phyloP scores from a whole-genome alignment of 257 asterid species.

The Cordia subcordata region DNA sequence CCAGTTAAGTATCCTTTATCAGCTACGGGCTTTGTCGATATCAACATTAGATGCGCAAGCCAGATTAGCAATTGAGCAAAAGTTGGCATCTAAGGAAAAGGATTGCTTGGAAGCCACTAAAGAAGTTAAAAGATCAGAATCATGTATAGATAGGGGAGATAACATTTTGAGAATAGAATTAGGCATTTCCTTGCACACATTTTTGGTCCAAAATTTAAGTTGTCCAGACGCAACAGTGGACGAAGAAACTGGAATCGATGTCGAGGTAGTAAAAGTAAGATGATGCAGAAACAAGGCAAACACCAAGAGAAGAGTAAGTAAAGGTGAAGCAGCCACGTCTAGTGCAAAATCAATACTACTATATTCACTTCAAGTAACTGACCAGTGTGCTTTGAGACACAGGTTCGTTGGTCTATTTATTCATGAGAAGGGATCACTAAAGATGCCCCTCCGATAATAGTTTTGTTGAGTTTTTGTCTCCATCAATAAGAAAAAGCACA shows the following conservation, averaged over 20 bases:
- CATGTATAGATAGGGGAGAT: constrained; percentile 12
- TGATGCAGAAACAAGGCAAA: background rate
- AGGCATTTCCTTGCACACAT: constrained; percentile 19
- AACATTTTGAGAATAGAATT: constrained; percentile 11
- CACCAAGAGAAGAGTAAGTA: background rate
- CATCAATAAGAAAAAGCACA: too few relatives aligned
- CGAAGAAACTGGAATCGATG: background rate
- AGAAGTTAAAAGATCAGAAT: constrained; percentile 5
- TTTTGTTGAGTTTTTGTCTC: too few relatives aligned
- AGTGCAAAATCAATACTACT: too few relatives aligned
- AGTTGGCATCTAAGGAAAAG: constrained; percentile 1
- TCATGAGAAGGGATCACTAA: too few relatives aligned
- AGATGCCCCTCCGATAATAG: too few relatives aligned
- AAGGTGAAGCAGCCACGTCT: background rate
- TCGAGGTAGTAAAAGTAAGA: background rate
- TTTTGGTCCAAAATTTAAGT: constrained; percentile 13
- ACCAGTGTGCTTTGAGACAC: too few relatives aligned
- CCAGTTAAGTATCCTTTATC: too few relatives aligned
- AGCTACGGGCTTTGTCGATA: too few relatives aligned
- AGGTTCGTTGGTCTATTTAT: too few relatives aligned
- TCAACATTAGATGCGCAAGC: background rate
- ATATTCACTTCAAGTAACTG: too few relatives aligned
- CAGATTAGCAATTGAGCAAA: constrained; percentile 8
- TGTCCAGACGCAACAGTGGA: constrained; percentile 6
- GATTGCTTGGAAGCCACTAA: constrained; percentile 10